Evolutionary conservation across 306 rosid genomes (phyloP).

Genomic region (Psophocarpus tetragonolobus): DNA sequence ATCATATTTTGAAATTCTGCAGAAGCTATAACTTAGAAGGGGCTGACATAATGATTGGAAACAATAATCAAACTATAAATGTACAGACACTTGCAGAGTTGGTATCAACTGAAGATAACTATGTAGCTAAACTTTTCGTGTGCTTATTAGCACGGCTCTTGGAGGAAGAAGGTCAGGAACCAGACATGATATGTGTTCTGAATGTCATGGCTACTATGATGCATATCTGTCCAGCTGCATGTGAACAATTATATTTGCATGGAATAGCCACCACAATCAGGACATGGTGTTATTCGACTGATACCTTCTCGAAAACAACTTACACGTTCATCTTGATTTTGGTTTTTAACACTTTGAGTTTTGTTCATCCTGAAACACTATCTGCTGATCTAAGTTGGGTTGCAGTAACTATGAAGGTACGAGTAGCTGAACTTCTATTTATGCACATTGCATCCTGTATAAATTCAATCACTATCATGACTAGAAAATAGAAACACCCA

Average conservation of each 20-base stretch:
- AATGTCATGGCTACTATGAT: constrained; percentile 55
- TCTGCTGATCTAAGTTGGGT: constrained; percentile 68
- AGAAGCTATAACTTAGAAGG: constrained; percentile 48
- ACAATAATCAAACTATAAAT: constrained; percentile 41
- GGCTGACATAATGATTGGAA: constrained; percentile 38
- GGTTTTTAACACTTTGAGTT: constrained; percentile 57
- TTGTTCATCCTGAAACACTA: constrained; percentile 60
- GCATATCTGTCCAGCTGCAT: constrained; percentile 55
- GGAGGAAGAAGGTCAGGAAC: constrained; percentile 60
- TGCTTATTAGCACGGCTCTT: constrained; percentile 66
- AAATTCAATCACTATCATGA: constrained; percentile 21
- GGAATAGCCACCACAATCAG: constrained; percentile 64
- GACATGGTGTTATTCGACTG: constrained; percentile 40
- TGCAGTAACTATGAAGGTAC: constrained; percentile 70
- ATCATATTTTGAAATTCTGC: constrained; percentile 77
- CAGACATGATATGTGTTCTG: constrained; percentile 51
- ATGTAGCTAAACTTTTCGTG: constrained; percentile 65
- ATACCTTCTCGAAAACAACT: constrained; percentile 46
- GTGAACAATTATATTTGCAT: constrained; percentile 60
- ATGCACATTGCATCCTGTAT: constrained; percentile 24
- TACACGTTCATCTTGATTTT: constrained; percentile 49
- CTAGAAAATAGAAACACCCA: constrained; percentile 11
- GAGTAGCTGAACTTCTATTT: constrained; percentile 24
- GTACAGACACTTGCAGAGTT: constrained; percentile 68
- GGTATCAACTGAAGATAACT: constrained; percentile 63